Evolutionary conservation across 1,139 yeast species (phyloP).

Genomic region (Blastobotrys buckinghamii): DNA sequence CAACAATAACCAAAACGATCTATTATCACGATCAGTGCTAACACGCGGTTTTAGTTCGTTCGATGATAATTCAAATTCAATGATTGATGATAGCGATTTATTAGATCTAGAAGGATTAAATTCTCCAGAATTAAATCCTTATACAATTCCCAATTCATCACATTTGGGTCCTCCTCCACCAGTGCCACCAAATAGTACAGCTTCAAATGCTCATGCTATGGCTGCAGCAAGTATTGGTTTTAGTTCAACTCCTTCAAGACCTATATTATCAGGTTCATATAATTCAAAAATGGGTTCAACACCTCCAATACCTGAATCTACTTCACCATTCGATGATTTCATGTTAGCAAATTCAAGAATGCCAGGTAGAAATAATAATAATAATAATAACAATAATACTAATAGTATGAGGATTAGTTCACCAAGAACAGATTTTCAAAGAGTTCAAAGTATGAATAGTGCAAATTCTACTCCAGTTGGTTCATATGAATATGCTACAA

Average conservation of each 20-base stretch:
- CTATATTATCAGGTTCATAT: slow-evolving; percentile 7
- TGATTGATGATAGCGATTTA: slow-evolving; percentile 30
- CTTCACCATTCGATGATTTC: slow-evolving; percentile 31
- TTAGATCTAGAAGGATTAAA: slow-evolving; percentile 25
- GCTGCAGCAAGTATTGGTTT: slow-evolving; percentile 21
- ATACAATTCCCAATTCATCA: slow-evolving; percentile 6
- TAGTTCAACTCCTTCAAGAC: slow-evolving; percentile 14
- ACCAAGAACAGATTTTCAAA: slow-evolving; percentile 16
- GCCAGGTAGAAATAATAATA: slow-evolving; percentile 12
- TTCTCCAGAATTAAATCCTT: slow-evolving; percentile 19
- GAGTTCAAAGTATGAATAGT: slow-evolving; percentile 14
- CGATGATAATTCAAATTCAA: slow-evolving; percentile 23
- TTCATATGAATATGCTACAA: slow-evolving; percentile 19
- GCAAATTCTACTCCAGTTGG: slow-evolving; percentile 25
- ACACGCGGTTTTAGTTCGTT: slow-evolving; percentile 28
- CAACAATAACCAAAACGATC: slow-evolving; percentile 3
- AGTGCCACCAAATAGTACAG: slow-evolving; percentile 12
- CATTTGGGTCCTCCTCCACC: slow-evolving; percentile 12
- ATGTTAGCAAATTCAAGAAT: slow-evolving; percentile 16
- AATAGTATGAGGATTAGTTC: slow-evolving; percentile 14
- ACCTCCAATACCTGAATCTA: slow-evolving; percentile 27
- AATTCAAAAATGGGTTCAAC: slow-evolving; percentile 19
- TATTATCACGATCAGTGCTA: slow-evolving; percentile 24
- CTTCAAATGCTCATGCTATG: slow-evolving; percentile 13
- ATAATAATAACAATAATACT: slow-evolving; percentile 10